Conservation (phyloP, 2,329 filamentous ascomycete genomes). For the Diaporthe citrichinensis region DNA sequence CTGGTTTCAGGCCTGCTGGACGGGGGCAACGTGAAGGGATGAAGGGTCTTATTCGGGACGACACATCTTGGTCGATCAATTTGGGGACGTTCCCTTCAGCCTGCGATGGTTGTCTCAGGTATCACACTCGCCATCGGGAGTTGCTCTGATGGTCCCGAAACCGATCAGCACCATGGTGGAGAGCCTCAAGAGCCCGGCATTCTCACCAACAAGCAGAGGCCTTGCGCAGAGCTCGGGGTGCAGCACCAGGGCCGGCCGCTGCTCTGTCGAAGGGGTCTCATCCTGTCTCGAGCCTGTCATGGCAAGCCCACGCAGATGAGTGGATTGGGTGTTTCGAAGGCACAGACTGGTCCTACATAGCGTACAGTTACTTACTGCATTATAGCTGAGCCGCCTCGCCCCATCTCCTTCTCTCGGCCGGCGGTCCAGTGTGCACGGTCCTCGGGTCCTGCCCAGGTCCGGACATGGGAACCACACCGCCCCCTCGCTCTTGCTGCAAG, state of each 20-base stretch:
- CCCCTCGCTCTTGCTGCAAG: conserved; percentile 23
- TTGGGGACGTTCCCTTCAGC: conserved; percentile 1
- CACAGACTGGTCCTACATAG: neutral
- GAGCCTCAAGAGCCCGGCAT: neutral
- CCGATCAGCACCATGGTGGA: conserved; percentile 14
- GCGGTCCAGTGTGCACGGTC: conserved; percentile 11
- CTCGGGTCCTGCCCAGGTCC: conserved; percentile 10
- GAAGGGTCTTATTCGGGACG: conserved; percentile 21
- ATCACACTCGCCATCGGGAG: neutral
- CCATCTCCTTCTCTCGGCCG: conserved; percentile 9
- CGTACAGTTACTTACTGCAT: too few relatives aligned
- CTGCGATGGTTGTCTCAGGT: conserved; percentile 5
- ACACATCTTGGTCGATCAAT: conserved; percentile 19
- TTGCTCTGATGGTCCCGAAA: conserved; percentile 4
- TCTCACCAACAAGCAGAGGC: neutral
- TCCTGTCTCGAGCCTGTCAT: neutral
- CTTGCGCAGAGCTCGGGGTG: neutral
- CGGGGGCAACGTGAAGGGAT: conserved; percentile 1
- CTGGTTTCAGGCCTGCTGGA: conserved; percentile 28
- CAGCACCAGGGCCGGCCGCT: neutral
- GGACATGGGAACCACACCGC: conserved; percentile 18
- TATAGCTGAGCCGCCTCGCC: neutral
- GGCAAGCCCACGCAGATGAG: neutral
- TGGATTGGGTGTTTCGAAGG: neutral
- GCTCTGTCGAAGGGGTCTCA: neutral